Evolutionary conservation across 139 green algal species (phyloP).

Genomic region (Volvox africanus): DNA sequence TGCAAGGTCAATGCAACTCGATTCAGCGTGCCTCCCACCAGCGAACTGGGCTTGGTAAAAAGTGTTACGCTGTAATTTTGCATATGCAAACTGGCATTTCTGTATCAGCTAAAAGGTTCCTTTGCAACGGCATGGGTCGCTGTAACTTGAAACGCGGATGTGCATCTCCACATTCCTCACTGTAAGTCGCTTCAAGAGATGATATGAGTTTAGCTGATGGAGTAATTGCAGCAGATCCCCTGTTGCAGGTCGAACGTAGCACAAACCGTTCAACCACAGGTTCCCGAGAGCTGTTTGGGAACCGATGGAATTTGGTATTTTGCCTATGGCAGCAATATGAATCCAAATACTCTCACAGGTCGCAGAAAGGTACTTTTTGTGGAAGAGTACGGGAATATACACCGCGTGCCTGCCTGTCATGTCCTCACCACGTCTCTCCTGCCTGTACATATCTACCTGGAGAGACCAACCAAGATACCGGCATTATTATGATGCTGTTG

Average conservation of each 20-base stretch:
- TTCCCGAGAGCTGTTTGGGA: constrained; percentile 1
- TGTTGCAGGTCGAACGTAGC: not conserved
- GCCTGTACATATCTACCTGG: too few relatives aligned
- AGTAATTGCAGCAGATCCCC: not conserved
- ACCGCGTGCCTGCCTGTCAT: too few relatives aligned
- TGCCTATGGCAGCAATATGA: constrained; percentile 63
- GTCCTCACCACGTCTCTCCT: too few relatives aligned
- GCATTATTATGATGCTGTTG: too few relatives aligned
- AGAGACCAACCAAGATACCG: too few relatives aligned
- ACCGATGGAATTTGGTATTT: constrained; percentile 56
- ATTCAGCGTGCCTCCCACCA: too few relatives aligned
- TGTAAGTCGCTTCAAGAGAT: not conserved
- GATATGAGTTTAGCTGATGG: not conserved
- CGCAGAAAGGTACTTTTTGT: constrained; percentile 35
- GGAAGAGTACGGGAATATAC: too few relatives aligned
- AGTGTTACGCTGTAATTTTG: too few relatives aligned
- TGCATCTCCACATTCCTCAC: not conserved
- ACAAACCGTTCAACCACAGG: not conserved
- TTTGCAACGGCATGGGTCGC: not conserved
- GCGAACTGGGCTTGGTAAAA: too few relatives aligned
- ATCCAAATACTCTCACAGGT: constrained; percentile 46
- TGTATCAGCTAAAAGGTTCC: not conserved
- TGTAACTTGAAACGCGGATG: not conserved
- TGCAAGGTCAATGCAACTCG: too few relatives aligned
- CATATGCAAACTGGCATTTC: too few relatives aligned